These are phyloP conservation scores for Cryptosporidium sp. DNA, from an alignment of 169 alveolate genomes.

Conservation along the genomic window DNA sequence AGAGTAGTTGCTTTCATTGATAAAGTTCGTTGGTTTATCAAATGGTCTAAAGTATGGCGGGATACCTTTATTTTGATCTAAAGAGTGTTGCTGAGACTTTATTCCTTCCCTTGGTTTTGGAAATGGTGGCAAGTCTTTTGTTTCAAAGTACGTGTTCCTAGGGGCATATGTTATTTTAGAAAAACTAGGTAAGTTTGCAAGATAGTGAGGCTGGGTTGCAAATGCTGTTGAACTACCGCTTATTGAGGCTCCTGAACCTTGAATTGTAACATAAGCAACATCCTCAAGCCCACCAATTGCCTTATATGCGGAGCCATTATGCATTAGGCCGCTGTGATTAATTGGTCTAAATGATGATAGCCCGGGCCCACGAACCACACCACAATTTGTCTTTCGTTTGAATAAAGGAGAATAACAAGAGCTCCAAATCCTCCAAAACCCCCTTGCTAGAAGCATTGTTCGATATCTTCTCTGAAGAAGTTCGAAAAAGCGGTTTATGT, in stretches of 20 bases:
- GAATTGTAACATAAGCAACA: constrained; percentile 58
- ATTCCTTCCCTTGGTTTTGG: constrained; percentile 60
- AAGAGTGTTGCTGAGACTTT: not conserved
- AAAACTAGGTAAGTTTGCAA: constrained; percentile 70
- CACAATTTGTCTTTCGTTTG: constrained; percentile 58
- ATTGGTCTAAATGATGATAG: constrained; percentile 39
- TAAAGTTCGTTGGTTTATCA: not conserved
- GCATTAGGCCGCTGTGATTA: constrained; percentile 39
- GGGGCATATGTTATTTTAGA: constrained; percentile 73
- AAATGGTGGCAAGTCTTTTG: constrained; percentile 66
- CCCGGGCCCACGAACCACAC: constrained; percentile 69
- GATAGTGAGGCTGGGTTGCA: constrained; percentile 75
- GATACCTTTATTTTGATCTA: constrained; percentile 32
- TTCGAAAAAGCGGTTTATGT: constrained; percentile 53
- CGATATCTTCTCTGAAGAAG: constrained; percentile 68
- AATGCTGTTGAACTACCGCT: constrained; percentile 21
- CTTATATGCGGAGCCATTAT: constrained; percentile 29
- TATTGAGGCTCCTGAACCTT: constrained; percentile 44
- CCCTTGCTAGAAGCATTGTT: constrained; percentile 49
- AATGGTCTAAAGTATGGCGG: constrained; percentile 75
- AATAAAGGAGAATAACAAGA: constrained; percentile 73
- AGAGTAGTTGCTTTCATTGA: not conserved
- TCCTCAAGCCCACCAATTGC: constrained; percentile 47
- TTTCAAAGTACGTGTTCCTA: constrained; percentile 54
- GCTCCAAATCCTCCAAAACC: constrained; percentile 75